Evolutionary conservation across 306 rosid genomes (phyloP), one percentile per base, ranked within the genome.

Genomic region (Clitoria ternatea): DNA sequence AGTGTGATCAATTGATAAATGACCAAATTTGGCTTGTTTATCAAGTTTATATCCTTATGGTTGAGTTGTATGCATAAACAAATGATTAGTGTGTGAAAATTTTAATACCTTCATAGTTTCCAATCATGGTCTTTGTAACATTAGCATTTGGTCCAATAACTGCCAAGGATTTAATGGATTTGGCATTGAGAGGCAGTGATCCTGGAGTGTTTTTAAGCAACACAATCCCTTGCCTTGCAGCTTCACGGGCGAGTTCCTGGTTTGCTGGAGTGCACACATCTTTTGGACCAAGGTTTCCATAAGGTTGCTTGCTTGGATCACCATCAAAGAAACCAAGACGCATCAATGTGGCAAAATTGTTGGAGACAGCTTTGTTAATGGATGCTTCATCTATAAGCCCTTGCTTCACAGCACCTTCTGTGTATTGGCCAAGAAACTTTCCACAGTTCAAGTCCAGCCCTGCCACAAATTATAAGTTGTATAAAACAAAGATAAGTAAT

Each of bases 141-240:
- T 89, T 89, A 36, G 96, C 93, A 77, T 95, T 91, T 2, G 99
- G 99, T 0, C 99, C 99, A 72, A 95, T 86, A 29, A 95, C 96
- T 6, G 97, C 99, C 77, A 95, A 80, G 22, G 90, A 81, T 72
- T 95, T 86, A 68, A 95, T 80, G 84, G 84, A 36, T 52, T 88
- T 73, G 59, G 89, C 76, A 48, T 90, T 79, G 27, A 95, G 84
- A 53, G 99, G 99, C 48, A 95, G 69, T 8, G 86, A 87, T 8
- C 78, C 82, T 11, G 84, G 80, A 78, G 63, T 48, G 71, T 95
- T 95, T 69, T 91, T 95, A 13, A 95, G 97, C 85, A 95, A 36
- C 72, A 95, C 99, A 74, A 89, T 95, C 27, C 99, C 99, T 83
- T 95, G 99, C 44, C 99, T 83, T 0, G 99, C 99, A 1, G 99